Percentiles rank a stretch among this genome's conserved stretches.
phyloP scores from a whole-genome alignment of 2,329 filamentous ascomycete genomes.

The Pseudopithomyces maydicus region DNA sequence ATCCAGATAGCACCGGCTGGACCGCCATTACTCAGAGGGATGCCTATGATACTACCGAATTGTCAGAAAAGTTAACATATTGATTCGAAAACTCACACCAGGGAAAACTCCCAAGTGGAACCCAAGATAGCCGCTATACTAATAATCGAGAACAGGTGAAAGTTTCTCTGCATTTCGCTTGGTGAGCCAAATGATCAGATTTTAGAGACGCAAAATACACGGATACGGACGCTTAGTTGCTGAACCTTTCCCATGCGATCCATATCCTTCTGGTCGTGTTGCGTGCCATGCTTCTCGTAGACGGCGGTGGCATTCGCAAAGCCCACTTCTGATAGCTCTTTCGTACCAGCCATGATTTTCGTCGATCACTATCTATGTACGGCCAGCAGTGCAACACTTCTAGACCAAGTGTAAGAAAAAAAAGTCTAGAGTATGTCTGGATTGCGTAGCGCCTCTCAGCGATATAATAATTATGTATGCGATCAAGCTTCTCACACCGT shows the following conservation, averaged over 20 bases:
- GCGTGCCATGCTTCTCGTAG: conserved; percentile 14
- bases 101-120: conserved; percentile 24
- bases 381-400: no score
- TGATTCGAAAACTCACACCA: conserved; percentile 13
- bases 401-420: no score
- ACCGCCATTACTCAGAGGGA: conserved; percentile 28
- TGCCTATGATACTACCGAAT: conserved; percentile 5
- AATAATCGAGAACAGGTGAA: conserved; percentile 23
- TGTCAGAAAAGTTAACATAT: neutral
- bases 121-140: conserved; percentile 21
- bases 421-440: no score
- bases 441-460: neutral
- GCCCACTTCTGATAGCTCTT: neutral
- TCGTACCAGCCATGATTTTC: neutral
- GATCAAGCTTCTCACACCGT: neutral
- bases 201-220: neutral
- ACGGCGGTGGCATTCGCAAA: neutral
- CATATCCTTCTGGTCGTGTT: conserved; percentile 25
- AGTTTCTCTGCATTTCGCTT: conserved; percentile 18
- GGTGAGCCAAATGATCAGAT: neutral
- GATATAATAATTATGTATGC: neutral
- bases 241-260: conserved; percentile 30
- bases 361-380: neutral
- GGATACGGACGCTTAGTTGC: conserved; percentile 18
- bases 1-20: conserved; percentile 35